Evolutionary conservation across 2,329 filamentous ascomycete genomes (phyloP).

Genomic region (Penicillium sp.): DNA sequence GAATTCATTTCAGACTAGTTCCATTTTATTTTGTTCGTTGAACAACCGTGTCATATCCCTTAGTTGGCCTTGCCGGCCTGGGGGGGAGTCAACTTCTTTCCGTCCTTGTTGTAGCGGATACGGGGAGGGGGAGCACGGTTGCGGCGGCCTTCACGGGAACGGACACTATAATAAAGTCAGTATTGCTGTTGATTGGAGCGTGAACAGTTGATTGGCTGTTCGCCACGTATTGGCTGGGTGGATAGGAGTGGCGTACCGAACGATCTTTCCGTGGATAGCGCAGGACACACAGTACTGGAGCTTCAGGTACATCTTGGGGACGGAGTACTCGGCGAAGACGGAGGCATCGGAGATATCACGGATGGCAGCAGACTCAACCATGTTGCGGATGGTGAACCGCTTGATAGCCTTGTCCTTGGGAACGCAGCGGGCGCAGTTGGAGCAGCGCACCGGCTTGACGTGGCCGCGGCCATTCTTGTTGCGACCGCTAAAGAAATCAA

Average conservation of each 20-base stretch:
- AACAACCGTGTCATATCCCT: slow-evolving; percentile 29
- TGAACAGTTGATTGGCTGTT: background rate
- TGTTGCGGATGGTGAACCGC: slow-evolving; percentile 99
- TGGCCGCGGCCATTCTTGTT: slow-evolving; percentile 99
- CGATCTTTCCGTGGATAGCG: slow-evolving; percentile 99
- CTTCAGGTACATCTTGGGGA: slow-evolving; percentile 99
- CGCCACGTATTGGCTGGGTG: background rate
- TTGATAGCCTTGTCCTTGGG: slow-evolving; percentile 99
- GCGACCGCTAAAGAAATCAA: slow-evolving; percentile 69
- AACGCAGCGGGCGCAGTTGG: slow-evolving; percentile 84
- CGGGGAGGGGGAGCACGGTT: slow-evolving; percentile 98
- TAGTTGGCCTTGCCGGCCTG: slow-evolving; percentile 67
- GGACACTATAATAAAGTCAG: slow-evolving; percentile 67
- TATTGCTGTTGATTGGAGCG: background rate
- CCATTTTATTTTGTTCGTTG: slow-evolving; percentile 36
- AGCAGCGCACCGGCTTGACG: slow-evolving; percentile 98
- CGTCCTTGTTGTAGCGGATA: slow-evolving; percentile 99
- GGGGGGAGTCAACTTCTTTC: slow-evolving; percentile 97
- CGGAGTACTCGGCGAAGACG: slow-evolving; percentile 98
- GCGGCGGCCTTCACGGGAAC: slow-evolving; percentile 92
- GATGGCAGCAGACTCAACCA: slow-evolving; percentile 99
- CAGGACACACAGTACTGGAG: slow-evolving; percentile 99
- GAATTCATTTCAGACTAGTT: slow-evolving; percentile 38
- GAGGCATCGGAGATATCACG: slow-evolving; percentile 99
- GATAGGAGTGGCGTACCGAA: slow-evolving; percentile 73